Evolutionary conservation across 345 rosid species (phyloP).

Genomic region (Heritiera fomes): DNA sequence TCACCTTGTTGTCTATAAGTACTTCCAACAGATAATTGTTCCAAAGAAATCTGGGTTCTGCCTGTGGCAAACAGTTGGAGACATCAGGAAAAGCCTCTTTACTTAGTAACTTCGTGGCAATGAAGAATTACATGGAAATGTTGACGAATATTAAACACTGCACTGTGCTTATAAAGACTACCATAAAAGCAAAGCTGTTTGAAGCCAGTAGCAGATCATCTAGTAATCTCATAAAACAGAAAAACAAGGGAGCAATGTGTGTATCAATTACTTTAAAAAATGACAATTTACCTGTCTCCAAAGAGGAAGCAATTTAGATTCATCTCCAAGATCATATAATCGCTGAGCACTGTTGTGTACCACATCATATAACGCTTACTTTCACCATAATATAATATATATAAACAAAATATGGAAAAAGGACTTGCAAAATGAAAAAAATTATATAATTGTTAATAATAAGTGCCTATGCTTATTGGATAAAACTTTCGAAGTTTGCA

Average conservation of each 20-base stretch:
- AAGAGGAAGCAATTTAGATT: conserved; percentile 91
- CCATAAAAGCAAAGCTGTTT: conserved; percentile 1
- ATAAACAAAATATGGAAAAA: not conserved
- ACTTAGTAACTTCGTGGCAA: not conserved
- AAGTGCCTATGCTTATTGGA: conserved; percentile 2
- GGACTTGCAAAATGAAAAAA: not conserved
- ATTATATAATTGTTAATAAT: not conserved
- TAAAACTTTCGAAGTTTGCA: not conserved
- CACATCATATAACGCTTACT: conserved; percentile 5
- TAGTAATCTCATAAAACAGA: conserved; percentile 7
- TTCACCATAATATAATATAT: not conserved
- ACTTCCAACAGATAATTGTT: conserved; percentile 92
- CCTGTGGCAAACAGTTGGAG: conserved; percentile 52
- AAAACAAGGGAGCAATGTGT: conserved; percentile 8
- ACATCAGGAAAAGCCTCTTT: conserved; percentile 14
- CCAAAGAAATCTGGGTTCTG: conserved; percentile 99
- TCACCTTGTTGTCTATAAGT: conserved; percentile 90
- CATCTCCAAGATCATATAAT: conserved; percentile 83
- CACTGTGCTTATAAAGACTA: not conserved
- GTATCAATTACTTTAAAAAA: not conserved
- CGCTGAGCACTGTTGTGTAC: conserved; percentile 69
- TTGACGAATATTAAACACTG: conserved; percentile 12
- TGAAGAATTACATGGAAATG: conserved; percentile 21
- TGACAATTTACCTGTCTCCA: conserved; percentile 89
- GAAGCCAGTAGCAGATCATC: not conserved